A percentile compares a stretch with the other conserved stretches of the same genome.
These are phyloP conservation scores for Eucalyptus melliodora DNA, from an alignment of 345 rosid genomes.

Conservation along the genomic window DNA sequence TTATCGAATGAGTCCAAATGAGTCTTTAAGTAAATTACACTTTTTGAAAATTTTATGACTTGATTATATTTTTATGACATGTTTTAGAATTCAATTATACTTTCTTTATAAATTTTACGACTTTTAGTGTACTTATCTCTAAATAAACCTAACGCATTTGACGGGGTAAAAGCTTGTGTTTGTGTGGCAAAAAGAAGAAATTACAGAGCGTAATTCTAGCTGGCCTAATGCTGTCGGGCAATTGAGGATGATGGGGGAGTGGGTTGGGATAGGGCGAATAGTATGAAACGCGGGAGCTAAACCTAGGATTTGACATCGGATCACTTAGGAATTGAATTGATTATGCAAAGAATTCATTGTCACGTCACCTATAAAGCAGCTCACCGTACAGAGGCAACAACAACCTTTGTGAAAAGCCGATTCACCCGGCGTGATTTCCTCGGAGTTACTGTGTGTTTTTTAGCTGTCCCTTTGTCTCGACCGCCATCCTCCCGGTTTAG, in stretches of 20 bases:
- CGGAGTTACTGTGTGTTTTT: neutral
- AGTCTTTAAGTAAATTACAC: no score
- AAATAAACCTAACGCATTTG: neutral
- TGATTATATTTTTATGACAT: neutral
- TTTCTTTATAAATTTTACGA: accelerated
- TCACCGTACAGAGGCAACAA: neutral
- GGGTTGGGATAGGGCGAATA: neutral
- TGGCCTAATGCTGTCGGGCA: neutral
- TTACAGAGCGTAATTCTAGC: neutral
- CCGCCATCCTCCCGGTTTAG: neutral
- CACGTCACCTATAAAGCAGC: neutral
- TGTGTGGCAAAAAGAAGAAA: neutral
- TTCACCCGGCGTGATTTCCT: neutral
- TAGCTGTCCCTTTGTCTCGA: neutral
- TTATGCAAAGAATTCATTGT: neutral
- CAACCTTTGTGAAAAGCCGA: neutral
- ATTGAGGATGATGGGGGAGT: neutral
- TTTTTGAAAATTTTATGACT: no score
- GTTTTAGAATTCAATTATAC: accelerated
- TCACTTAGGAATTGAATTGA: neutral
- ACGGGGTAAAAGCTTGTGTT: neutral
- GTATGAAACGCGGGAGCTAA: neutral
- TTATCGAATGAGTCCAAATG: accelerated
- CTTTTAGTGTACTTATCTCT: accelerated
- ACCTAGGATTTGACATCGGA: neutral